A percentile compares a stretch with the other conserved stretches of the same genome.
Conservation (phyloP, 495 filamentous ascomycete genomes). For the Daldinia loculata region DNA sequence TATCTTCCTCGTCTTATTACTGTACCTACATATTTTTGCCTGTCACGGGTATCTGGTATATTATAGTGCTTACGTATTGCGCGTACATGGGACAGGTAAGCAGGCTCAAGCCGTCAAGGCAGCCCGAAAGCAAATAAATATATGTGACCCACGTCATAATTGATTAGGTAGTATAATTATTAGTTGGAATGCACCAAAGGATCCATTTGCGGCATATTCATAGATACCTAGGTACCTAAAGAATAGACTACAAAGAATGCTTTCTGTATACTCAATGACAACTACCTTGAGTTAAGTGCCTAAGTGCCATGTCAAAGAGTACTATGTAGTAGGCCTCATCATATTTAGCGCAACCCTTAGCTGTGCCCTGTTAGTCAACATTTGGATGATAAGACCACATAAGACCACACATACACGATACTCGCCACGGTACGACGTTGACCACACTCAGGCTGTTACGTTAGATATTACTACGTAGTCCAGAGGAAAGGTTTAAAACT, state of each 20-base stretch:
- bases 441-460: constrained; percentile 25
- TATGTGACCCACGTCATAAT: constrained; percentile 33
- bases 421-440: constrained; percentile 38
- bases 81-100: constrained; percentile 18
- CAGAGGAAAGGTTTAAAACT: background rate
- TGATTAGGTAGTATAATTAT: background rate
- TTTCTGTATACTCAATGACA: background rate
- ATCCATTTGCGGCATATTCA: background rate
- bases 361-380: background rate
- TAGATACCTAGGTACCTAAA: background rate
- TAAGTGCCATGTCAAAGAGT: constrained; percentile 18
- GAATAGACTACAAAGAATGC: background rate
- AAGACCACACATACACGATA: constrained; percentile 22
- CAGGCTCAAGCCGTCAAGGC: constrained; percentile 10
- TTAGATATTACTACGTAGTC: constrained; percentile 19
- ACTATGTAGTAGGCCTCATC: constrained; percentile 17
- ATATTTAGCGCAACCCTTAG: constrained; percentile 23
- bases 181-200: background rate
- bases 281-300: background rate
- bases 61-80: background rate
- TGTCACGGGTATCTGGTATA: constrained; percentile 16
- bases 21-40: constrained; percentile 21
- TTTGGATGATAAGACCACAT: constrained; percentile 15
- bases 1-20: constrained; percentile 27
- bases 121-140: constrained; percentile 4